Percentiles rank a stretch among this genome's conserved stretches.
These are phyloP conservation scores for Trichoderma koningiopsis DNA, from an alignment of 2,329 filamentous ascomycete genomes.

Conservation along the genomic window DNA sequence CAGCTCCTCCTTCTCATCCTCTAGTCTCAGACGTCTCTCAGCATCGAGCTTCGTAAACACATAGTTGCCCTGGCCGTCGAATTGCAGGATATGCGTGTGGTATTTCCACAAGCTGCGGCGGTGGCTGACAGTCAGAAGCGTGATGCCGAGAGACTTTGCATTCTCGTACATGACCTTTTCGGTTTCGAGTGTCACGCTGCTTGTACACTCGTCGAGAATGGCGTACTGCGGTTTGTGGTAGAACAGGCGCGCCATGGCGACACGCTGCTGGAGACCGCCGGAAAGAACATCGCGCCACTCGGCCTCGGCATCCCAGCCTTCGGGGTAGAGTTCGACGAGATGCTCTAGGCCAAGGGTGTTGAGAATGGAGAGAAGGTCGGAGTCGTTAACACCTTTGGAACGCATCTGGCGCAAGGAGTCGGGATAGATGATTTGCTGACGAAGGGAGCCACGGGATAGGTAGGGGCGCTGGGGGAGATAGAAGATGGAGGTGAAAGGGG, in stretches of 20 bases:
- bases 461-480: conserved; percentile 98
- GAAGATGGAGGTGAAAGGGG: conserved; percentile 90
- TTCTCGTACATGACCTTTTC: conserved; percentile 97
- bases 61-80: conserved; percentile 90
- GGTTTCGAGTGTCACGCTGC: conserved; percentile 89
- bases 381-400: conserved; percentile 78
- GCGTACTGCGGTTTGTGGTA: conserved; percentile 93
- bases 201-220: conserved; percentile 96
- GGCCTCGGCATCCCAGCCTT: conserved; percentile 89
- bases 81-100: conserved; percentile 91
- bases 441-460: conserved; percentile 84
- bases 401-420: conserved; percentile 88
- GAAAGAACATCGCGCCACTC: conserved; percentile 96
- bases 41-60: conserved; percentile 90
- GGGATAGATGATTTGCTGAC: conserved; percentile 96
- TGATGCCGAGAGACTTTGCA: conserved; percentile 87
- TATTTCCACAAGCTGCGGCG: conserved; percentile 94
- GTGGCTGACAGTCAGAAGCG: conserved; percentile 95
- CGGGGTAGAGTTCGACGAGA: conserved; percentile 73
- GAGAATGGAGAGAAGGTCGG: conserved; percentile 76
- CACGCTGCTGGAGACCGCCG: conserved; percentile 89
- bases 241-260: conserved; percentile 94
- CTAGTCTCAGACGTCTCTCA: conserved; percentile 77
- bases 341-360: conserved; percentile 79
- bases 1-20: conserved; percentile 96